Evolutionary conservation across 2,329 filamentous ascomycete species (phyloP).

Genomic region (Sclerotinia minor): DNA sequence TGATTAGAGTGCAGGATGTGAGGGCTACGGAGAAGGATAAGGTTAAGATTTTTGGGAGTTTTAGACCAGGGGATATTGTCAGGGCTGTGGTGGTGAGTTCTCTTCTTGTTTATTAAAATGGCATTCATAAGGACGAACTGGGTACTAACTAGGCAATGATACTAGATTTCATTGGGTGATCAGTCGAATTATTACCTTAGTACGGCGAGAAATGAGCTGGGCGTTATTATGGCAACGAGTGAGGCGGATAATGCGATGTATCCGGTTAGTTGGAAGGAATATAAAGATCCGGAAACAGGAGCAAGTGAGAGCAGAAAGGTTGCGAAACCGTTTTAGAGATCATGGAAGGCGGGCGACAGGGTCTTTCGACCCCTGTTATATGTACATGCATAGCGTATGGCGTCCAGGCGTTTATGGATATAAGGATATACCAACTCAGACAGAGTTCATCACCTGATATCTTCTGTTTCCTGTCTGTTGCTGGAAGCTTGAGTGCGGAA

Average conservation of each 20-base stretch:
- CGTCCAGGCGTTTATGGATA: constrained; percentile 17
- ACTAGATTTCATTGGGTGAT: constrained; percentile 81
- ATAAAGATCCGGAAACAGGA: constrained; percentile 79
- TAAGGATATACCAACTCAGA: constrained; percentile 18
- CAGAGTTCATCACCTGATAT: constrained; percentile 8
- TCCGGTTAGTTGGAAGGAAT: constrained; percentile 94
- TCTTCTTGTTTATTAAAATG: not conserved
- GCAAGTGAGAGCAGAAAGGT: constrained; percentile 82
- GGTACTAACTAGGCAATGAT: constrained; percentile 9
- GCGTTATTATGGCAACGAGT: constrained; percentile 89
- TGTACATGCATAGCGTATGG: constrained; percentile 17
- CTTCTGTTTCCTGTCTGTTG: not conserved
- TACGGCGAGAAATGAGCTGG: constrained; percentile 86
- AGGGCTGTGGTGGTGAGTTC: constrained; percentile 70
- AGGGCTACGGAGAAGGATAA: constrained; percentile 94
- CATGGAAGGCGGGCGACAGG: not conserved
- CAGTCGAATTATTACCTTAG: constrained; percentile 95
- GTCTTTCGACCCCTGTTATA: not conserved
- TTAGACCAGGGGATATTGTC: constrained; percentile 90
- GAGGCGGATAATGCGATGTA: constrained; percentile 88
- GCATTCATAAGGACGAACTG: not conserved
- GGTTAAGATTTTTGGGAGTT: constrained; percentile 86
- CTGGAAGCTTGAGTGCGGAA: too few species aligned
- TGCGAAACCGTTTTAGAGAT: constrained; percentile 74
- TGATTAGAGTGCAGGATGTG: constrained; percentile 88